These are phyloP conservation scores for Musa itinerans DNA, from an alignment of 176 grass and related monocot genomes.

Conservation along the genomic window DNA sequence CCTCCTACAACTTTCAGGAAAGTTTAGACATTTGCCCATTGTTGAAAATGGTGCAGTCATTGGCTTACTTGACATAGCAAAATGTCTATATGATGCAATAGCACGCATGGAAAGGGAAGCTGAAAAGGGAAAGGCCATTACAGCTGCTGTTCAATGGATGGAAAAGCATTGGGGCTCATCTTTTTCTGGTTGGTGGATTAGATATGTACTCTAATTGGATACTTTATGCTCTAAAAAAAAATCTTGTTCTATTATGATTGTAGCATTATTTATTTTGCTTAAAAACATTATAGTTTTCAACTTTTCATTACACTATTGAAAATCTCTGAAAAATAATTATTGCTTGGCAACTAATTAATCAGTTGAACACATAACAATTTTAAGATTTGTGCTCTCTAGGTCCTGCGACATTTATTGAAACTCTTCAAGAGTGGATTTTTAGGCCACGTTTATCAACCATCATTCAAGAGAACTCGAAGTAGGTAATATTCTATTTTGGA, in stretches of 20 bases:
- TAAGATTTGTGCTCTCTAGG: conserved; percentile 39
- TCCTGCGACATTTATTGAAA: conserved; percentile 93
- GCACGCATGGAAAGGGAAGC: conserved; percentile 95
- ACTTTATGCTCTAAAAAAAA: not conserved
- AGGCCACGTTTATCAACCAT: conserved; percentile 75
- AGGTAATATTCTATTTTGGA: conserved; percentile 75
- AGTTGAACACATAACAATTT: not conserved
- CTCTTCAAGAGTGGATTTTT: conserved; percentile 83
- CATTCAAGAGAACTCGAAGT: conserved; percentile 97
- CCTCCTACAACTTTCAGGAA: conserved; percentile 42
- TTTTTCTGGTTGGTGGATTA: conserved; percentile 36
- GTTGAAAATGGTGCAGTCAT: conserved; percentile 94
- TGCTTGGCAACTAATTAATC: not conserved
- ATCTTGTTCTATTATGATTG: conserved; percentile 10
- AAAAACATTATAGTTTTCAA: not conserved
- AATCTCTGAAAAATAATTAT: not conserved
- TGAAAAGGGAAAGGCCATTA: conserved; percentile 93
- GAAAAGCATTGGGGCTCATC: conserved; percentile 88
- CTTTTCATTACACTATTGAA: too few species aligned
- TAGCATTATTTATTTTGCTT: not conserved
- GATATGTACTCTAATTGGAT: not conserved
- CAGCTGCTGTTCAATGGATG: conserved; percentile 87
- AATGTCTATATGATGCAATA: conserved; percentile 97
- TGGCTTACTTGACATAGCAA: conserved; percentile 90
- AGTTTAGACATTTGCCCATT: conserved; percentile 97